A percentile compares a stretch with the other conserved stretches of the same genome.
phyloP scores from a whole-genome alignment of 805 yeast species.

The Teunomyces kruisii region DNA sequence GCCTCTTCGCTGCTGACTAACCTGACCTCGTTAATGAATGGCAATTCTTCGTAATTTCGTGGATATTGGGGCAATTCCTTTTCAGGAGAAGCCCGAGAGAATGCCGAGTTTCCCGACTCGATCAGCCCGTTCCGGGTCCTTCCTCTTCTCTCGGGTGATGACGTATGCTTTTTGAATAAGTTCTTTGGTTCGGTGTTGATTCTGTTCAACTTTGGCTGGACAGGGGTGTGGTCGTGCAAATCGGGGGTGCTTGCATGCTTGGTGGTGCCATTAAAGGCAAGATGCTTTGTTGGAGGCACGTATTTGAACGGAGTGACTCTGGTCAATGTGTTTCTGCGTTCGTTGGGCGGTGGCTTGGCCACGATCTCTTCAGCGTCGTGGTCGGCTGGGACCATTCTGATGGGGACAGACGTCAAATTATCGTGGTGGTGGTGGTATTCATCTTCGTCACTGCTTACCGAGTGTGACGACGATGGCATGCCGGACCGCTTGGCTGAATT shows the following conservation, averaged over 20 bases:
- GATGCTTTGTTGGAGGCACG: neutral
- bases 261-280: neutral
- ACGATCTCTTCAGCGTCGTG: neutral
- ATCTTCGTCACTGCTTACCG: neutral
- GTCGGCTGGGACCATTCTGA: neutral
- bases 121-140: conserved; percentile 6
- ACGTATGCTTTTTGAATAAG: neutral
- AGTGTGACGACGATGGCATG: neutral
- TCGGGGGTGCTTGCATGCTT: conserved; percentile 18
- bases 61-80: conserved; percentile 22
- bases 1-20: conserved; percentile 14
- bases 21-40: conserved; percentile 36
- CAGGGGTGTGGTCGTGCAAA: conserved; percentile 9
- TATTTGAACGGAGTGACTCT: conserved; percentile 22
- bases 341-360: conserved; percentile 1
- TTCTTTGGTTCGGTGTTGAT: conserved; percentile 15
- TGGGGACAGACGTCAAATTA: neutral
- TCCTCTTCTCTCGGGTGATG: conserved; percentile 3
- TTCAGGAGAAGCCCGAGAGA: conserved; percentile 1
- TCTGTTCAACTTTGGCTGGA: conserved; percentile 16
- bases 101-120: conserved; percentile 2
- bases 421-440: neutral
- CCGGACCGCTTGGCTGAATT: neutral
- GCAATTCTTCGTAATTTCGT: conserved; percentile 28
- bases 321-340: conserved; percentile 19